Evolutionary conservation across 2,329 filamentous ascomycete species (phyloP), one percentile per base, ranked within the genome.

Genomic region (Mollisiaceae sp.): DNA sequence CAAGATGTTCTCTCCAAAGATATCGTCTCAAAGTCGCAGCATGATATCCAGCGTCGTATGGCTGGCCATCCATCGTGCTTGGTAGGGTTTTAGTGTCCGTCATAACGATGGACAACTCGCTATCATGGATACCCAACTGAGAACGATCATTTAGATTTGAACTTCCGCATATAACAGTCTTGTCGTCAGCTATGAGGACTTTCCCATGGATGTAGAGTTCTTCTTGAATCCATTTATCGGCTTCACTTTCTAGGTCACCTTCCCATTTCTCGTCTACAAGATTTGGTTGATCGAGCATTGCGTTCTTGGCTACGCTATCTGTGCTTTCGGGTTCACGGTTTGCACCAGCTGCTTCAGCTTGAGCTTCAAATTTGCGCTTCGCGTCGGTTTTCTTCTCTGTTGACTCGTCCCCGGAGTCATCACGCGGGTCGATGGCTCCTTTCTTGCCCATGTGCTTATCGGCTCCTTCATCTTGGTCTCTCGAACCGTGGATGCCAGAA

Each of bases 191-290:
- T 71, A 97, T 94, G 70, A 95, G 85, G 41, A 97, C 84, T 80
- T 98, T 99, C 35, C 89, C 91, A 77, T 99, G 95, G 57, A 98
- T 90, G 77, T 99, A 99, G 1, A 98, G 85, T 78, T 99, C 94
- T 77, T 99, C 95, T 76, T 97, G 94, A 65, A 98, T 90, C 82
- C 95, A 96, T 75, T 96, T 92, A 62, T 90, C 85, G 64, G 93
- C 90, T 77, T 98, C 95, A 1, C 86, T 86, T 71, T 94, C 86
- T 0, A 87, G 80, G 0, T 83, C 82, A 18, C 91, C 90, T 18
- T 94, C 90, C 91, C 93, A 97, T 0, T 80, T 74, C 77, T 96
- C 92, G 11, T 92, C 88, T 3, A 83, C 84, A 73, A 87, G 78
- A 83, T 84, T 81, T 76, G 86, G 77, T 76, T 88, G 80, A 70